phyloP scores from a whole-genome alignment of 192 early-diverging fungal species.

The Mortierella alpina region DNA sequence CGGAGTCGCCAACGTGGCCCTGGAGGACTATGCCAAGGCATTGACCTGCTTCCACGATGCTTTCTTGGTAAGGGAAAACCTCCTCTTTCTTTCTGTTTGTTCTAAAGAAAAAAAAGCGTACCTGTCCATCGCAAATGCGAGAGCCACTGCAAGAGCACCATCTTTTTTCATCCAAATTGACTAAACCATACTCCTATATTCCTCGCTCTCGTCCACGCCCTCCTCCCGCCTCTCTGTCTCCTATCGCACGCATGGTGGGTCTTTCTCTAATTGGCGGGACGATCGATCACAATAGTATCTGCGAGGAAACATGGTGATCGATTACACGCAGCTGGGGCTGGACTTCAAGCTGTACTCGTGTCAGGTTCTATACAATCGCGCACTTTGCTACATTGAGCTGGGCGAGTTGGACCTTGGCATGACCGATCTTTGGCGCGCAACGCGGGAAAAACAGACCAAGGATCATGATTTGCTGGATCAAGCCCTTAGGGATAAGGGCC shows the following conservation, averaged over 20 bases:
- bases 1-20: constrained; percentile 84
- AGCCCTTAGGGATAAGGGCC: constrained; percentile 66
- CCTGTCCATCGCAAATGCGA: neutral
- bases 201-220: too few relatives aligned
- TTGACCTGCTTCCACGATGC: constrained; percentile 85
- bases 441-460: constrained; percentile 68
- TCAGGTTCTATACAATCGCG: constrained; percentile 93
- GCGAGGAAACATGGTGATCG: constrained; percentile 88
- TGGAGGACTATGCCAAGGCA: constrained; percentile 75
- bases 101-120: constrained; percentile 5
- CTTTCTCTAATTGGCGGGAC: too few relatives aligned
- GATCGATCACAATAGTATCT: constrained; percentile 64
- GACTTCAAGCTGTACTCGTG: constrained; percentile 89
- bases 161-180: neutral
- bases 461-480: constrained; percentile 78
- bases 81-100: neutral
- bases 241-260: too few relatives aligned
- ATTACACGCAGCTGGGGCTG: constrained; percentile 95
- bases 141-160: neutral
- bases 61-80: constrained; percentile 67
- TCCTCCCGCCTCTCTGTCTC: too few relatives aligned
- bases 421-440: constrained; percentile 79
- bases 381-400: constrained; percentile 81
- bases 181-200: too few relatives aligned
- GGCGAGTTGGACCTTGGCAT: constrained; percentile 77